These are phyloP conservation scores for Candida awuae DNA, from an alignment of 805 yeast species.

Conservation along the genomic window DNA sequence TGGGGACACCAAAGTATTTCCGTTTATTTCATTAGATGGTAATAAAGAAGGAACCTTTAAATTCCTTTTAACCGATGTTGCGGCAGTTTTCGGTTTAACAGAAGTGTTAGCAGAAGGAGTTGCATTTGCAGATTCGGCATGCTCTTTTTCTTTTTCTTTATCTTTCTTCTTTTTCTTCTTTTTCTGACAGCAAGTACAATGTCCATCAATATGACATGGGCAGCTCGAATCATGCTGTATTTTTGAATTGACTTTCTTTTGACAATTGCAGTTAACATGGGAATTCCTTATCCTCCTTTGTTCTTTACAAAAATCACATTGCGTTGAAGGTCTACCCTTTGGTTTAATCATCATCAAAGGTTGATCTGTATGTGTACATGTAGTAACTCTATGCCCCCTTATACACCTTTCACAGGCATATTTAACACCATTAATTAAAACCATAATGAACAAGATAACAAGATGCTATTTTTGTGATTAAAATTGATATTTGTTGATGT, in stretches of 20 bases:
- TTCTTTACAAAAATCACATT: constrained; percentile 79
- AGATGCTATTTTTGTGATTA: background rate
- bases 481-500: no score
- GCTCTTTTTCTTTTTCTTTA: constrained; percentile 12
- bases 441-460: constrained; percentile 42
- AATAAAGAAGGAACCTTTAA: background rate
- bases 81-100: background rate
- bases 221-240: constrained; percentile 24
- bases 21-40: no score
- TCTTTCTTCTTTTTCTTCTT: constrained; percentile 17
- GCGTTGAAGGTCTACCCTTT: constrained; percentile 92
- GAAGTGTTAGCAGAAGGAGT: background rate
- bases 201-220: constrained; percentile 27
- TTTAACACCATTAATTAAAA: constrained; percentile 82
- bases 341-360: constrained; percentile 91
- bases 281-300: constrained; percentile 58
- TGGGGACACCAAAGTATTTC: no score
- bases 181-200: constrained; percentile 28
- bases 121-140: background rate
- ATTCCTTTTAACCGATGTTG: background rate
- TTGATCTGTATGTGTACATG: constrained; percentile 87
- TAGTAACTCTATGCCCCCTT: constrained; percentile 91
- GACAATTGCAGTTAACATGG: constrained; percentile 67
- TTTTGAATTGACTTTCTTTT: constrained; percentile 34
- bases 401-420: constrained; percentile 96